phyloP scores from a whole-genome alignment of 2,329 filamentous ascomycete genomes.

The Epichloe typhina region DNA sequence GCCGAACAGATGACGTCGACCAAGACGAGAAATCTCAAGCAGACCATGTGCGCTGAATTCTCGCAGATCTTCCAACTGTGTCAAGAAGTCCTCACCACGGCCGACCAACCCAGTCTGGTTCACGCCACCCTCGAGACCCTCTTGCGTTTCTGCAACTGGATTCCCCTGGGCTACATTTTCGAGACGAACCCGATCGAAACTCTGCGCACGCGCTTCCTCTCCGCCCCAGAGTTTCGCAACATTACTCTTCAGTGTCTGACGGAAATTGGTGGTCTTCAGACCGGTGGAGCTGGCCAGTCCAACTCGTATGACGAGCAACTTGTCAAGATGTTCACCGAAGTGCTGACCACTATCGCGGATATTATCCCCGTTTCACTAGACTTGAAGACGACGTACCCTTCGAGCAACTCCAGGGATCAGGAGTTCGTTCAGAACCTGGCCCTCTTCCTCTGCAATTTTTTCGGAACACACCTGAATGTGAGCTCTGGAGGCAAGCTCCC shows the following conservation, averaged over 20 bases:
- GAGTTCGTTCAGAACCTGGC: slow-evolving; percentile 97
- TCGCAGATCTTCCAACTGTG: slow-evolving; percentile 97
- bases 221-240: slow-evolving; percentile 90
- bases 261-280: slow-evolving; percentile 89
- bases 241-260: slow-evolving; percentile 93
- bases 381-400: slow-evolving; percentile 79
- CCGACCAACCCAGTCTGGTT: slow-evolving; percentile 75
- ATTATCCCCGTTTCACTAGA: slow-evolving; percentile 88
- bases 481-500: slow-evolving; percentile 9
- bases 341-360: slow-evolving; percentile 78
- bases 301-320: slow-evolving; percentile 88
- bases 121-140: slow-evolving; percentile 96
- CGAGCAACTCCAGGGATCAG: slow-evolving; percentile 85
- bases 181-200: slow-evolving; percentile 95
- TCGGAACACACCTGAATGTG: slow-evolving; percentile 80
- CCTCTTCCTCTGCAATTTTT: slow-evolving; percentile 97
- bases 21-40: slow-evolving; percentile 93
- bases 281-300: slow-evolving; percentile 52
- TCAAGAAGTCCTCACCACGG: slow-evolving; percentile 85
- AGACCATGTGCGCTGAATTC: slow-evolving; percentile 97
- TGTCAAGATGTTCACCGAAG: slow-evolving; percentile 97
- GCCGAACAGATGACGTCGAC: slow-evolving; percentile 98
- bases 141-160: slow-evolving; percentile 97
- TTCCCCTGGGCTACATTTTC: slow-evolving; percentile 95
- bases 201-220: slow-evolving; percentile 79